phyloP scores from a whole-genome alignment of 805 yeast genomes.

The Henningerozyma blattae region DNA sequence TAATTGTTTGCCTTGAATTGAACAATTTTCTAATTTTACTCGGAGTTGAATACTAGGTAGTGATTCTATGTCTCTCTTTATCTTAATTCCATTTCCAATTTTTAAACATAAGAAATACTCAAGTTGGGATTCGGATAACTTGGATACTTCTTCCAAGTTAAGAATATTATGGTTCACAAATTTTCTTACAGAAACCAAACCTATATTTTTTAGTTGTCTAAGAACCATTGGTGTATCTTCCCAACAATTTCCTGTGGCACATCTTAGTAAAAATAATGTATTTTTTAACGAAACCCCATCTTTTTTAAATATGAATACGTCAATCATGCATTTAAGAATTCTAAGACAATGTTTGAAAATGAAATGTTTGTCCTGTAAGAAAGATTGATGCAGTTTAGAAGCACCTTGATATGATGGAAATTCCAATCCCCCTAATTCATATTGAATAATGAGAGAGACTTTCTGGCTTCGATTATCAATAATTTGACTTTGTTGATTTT shows the following conservation, averaged over 20 bases:
- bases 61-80: slow-evolving; percentile 22
- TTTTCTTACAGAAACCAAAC: slow-evolving; percentile 29
- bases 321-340: slow-evolving; percentile 33
- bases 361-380: slow-evolving; percentile 33
- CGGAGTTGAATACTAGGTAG: slow-evolving; percentile 28
- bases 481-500: slow-evolving; percentile 15
- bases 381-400: slow-evolving; percentile 25
- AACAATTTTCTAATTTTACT: slow-evolving; percentile 8
- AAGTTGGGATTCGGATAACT: slow-evolving; percentile 23
- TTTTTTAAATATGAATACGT: slow-evolving; percentile 28
- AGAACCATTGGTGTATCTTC: slow-evolving; percentile 33
- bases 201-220: slow-evolving; percentile 38
- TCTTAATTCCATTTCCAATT: slow-evolving; percentile 30
- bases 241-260: slow-evolving; percentile 37
- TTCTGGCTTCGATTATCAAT: slow-evolving; percentile 26
- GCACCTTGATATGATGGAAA: slow-evolving; percentile 34
- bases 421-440: slow-evolving; percentile 38
- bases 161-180: slow-evolving; percentile 27
- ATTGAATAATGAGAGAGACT: slow-evolving; percentile 32
- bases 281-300: slow-evolving; percentile 32
- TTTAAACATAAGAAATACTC: slow-evolving; percentile 31
- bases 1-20: slow-evolving; percentile 2
- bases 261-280: slow-evolving; percentile 28
- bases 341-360: slow-evolving; percentile 33
- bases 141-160: slow-evolving; percentile 22